phyloP scores from a whole-genome alignment of 352 stramenopile genomes.

The Pythium oligandrum region DNA sequence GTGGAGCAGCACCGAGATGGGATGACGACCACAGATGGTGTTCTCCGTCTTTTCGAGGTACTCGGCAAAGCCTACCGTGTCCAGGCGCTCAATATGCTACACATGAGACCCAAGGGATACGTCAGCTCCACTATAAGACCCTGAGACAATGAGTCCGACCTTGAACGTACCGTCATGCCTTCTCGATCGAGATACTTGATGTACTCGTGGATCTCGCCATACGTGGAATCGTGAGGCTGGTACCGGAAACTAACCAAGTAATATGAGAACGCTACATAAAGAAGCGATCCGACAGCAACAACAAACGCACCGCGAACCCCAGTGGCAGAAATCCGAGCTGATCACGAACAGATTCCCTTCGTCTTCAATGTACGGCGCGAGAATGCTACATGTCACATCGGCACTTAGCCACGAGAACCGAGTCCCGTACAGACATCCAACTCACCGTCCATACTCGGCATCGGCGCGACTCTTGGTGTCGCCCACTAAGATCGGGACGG shows the following conservation, averaged over 20 bases:
- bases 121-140: too few species aligned
- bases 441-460: slow-evolving; percentile 79
- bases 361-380: slow-evolving; percentile 91
- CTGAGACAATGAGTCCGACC: too few species aligned
- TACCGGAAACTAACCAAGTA: slow-evolving; percentile 80
- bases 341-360: slow-evolving; percentile 93
- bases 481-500: slow-evolving; percentile 96
- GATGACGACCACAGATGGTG: slow-evolving; percentile 97
- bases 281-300: neutral
- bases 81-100: slow-evolving; percentile 89
- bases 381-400: slow-evolving; percentile 40
- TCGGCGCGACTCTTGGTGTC: slow-evolving; percentile 85
- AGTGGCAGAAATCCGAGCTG: slow-evolving; percentile 98
- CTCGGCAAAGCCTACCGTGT: slow-evolving; percentile 88
- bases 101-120: neutral
- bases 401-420: neutral
- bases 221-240: slow-evolving; percentile 75
- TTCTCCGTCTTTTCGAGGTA: slow-evolving; percentile 95
- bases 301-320: slow-evolving; percentile 66
- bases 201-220: slow-evolving; percentile 91
- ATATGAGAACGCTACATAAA: neutral
- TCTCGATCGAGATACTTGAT: slow-evolving; percentile 94
- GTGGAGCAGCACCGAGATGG: slow-evolving; percentile 85
- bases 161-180: slow-evolving; percentile 52
- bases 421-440: neutral